Evolutionary conservation across 2,329 filamentous ascomycete species (phyloP), one percentile per base, ranked within the genome.

Genomic region (Aspergillus carbonarius): DNA sequence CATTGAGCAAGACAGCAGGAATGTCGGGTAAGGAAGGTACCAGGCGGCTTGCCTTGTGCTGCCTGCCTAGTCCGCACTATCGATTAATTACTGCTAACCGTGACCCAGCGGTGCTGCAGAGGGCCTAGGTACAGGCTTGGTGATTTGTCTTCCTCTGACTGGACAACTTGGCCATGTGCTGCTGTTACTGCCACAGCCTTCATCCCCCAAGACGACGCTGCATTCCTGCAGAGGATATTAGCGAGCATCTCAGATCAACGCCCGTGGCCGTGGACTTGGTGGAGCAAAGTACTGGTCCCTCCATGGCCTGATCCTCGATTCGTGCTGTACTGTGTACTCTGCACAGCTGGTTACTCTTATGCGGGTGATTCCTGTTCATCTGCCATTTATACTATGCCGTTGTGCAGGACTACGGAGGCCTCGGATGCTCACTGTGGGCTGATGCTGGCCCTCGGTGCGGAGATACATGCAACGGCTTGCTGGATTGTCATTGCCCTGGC

Each of bases 101-200:
- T 47, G 25, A 25, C 17, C 17, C 15, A 30, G 12, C 30, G 18
- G 18, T 34, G 47, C 47, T 35, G 30, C 30, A 51, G 17, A 51
- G 34, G 13, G 10, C 13, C 39, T 20, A n/a, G n/a, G n/a, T n/a
- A 25, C 8, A 37, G 48, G 32, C 35, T 37, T 20, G 39, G 27
- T 54, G 39, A 54, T 34, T 35, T 54, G 51, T 42, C 51, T 32
- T n/a, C 35, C 25, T 54, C 25, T 34, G 27, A 54, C 51, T 54
- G 51, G 51, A 44, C 32, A 17, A 8, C 7, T 7, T 6, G 30
- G 8, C 15, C 25, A 12, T 40, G 35, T 35, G 37, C 17, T 42
- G 17, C 10, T 34, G 23, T 20, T 40, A 42, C 37, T 53, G 40
- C 51, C 40, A 42, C 37, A 18, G 15, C n/a, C 35, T 27, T 30